Evolutionary conservation across 306 rosid species (phyloP), one percentile per base, ranked within the genome.

Genomic region (Acmispon strigosus): DNA sequence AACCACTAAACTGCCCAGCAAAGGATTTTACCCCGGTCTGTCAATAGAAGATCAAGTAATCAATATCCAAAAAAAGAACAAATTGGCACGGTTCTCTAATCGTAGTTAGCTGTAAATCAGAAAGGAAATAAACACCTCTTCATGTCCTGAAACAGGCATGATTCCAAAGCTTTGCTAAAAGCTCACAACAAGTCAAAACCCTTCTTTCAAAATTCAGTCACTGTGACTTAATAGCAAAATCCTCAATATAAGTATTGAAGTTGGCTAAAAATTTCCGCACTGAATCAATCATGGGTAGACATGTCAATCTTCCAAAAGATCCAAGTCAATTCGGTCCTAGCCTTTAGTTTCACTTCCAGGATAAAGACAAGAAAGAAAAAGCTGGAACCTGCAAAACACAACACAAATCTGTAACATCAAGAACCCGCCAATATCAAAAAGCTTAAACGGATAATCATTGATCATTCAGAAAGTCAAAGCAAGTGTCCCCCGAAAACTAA

Each of bases 121-220:
- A 81, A 81, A 74, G 76, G 80, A 86, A 86, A 80, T 75, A 82
- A 83, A 83, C 88, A 90, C 96, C 98, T 92, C 98, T 87, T 92
- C 89, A 51, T 84, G 80, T 81, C 90, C 97, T 41, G 93, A 85
- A 36, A 87, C 84, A 10, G 94, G 92, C 96, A 89, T 89, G 90
- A 69, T 79, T 86, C 82, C 90, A 78, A 22, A 75, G 50, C 69
- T 81, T 66, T 47, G 79, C 70, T 75, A 78, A 77, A 78, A 77
- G 24, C 71, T 43, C 53, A 71, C 71, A 49, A 71, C 71, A 49
- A 70, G 74, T 55, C 71, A 78, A 76, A 70, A 56, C 57, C 62
- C 76, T 60, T 67, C 57, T 66, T 54, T 73, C 59, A 49, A 69
- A 62, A 74, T 78, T 75, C 32, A 71, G 52, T 45, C 57, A 75